These are phyloP conservation scores for Microbotryum silenes-acaulis DNA, from an alignment of 1,284 basidiomycete species.

Conservation along the genomic window DNA sequence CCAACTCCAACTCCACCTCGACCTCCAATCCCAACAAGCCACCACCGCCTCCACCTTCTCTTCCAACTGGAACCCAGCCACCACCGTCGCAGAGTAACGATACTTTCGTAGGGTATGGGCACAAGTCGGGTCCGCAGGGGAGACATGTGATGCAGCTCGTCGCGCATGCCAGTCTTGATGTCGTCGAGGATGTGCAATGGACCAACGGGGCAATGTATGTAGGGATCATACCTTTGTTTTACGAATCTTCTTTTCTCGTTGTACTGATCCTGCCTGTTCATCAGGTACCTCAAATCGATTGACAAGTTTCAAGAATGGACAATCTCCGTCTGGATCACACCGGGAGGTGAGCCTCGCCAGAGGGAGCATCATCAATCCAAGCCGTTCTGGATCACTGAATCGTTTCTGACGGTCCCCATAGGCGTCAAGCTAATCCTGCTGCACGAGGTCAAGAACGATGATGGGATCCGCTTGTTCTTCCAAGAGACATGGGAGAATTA, in stretches of 20 bases:
- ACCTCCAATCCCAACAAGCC: too few relatives aligned
- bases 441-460: slow-evolving; percentile 91
- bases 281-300: slow-evolving; percentile 81
- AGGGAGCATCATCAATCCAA: slow-evolving; percentile 2
- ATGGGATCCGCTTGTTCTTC: slow-evolving; percentile 83
- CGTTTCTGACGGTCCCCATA: slow-evolving; percentile 40
- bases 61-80: too few relatives aligned
- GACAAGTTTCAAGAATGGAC: slow-evolving; percentile 98
- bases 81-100: neutral
- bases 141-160: slow-evolving; percentile 93
- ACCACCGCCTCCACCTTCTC: too few relatives aligned
- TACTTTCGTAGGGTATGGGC: slow-evolving; percentile 24
- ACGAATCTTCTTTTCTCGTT: neutral
- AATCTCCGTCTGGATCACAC: slow-evolving; percentile 85
- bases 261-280: neutral
- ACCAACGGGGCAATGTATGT: slow-evolving; percentile 75
- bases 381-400: too few relatives aligned
- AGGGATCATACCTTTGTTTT: slow-evolving; percentile 10
- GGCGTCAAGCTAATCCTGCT: slow-evolving; percentile 85
- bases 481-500: slow-evolving; percentile 91
- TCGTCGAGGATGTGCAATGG: slow-evolving; percentile 81
- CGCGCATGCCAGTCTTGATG: slow-evolving; percentile 83
- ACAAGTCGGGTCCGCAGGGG: slow-evolving; percentile 28
- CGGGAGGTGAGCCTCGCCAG: slow-evolving; percentile 64
- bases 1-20: neutral